Evolutionary conservation across 371 early-diverging fungal genomes (phyloP), one percentile per base, ranked within the genome.

Genomic region (Nematocida minor): DNA sequence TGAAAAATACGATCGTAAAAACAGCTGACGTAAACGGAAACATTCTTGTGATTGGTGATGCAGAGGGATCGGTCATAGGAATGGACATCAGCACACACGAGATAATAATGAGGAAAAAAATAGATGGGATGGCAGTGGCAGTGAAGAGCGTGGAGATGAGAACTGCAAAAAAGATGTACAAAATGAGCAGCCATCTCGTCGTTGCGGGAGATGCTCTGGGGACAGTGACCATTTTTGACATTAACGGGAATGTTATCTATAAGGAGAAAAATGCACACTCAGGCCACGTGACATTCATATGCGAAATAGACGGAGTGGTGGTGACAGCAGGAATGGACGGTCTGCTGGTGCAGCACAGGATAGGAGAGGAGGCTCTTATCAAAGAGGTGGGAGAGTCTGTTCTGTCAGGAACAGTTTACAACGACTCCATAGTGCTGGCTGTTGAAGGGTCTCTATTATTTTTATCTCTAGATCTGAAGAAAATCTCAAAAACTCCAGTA

Each of bases 21-120:
- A 34, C 2, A 18, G 27, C 27, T 57, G 57, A 57, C 38, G 14
- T 38, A 31, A n/a, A 57, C 16, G 38, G 57, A 2, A 36, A 38
- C 6, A 27, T 27, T 2, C 29, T 57, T 34, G 16, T 57, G 18
- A 0, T 62, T 4, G 77, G 77, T 14, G 64, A 64, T 18, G 41
- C 77, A 7, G 77, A 74, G 4, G 77, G 77, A 4, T 20, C 44
- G 14, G 64, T 74, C 25, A 48, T 74, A 25, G 14, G 48, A 14
- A 48, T 69, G 14, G 54, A 74, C 34, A 29, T 64, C 34, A 7
- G 51, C 6, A 27, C n/a, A 4, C 14, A 54, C 27, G 77, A 40
- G 9, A 38, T 66, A 18, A 22, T 63, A 6, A 14, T 63, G 18
- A 47, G 22, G 25, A 74, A 55, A 54, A 44, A 27, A 41, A 11